Evolutionary conservation across 768 basidiomycete genomes (phyloP).

Genomic region (Lactifluus piperatus): DNA sequence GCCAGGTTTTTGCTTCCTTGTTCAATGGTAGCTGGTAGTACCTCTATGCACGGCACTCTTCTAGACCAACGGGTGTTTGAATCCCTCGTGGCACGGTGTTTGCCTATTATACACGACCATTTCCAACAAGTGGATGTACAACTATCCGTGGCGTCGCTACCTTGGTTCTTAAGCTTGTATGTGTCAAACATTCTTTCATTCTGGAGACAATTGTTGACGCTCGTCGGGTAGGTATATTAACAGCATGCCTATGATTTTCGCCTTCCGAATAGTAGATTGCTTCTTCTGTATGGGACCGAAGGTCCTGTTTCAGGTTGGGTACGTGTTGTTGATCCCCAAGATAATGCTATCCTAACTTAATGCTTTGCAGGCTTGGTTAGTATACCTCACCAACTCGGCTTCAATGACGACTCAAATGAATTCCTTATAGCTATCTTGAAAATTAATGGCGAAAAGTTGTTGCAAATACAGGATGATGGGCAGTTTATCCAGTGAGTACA

Average conservation of each 20-base stretch:
- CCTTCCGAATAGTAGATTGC: conserved; percentile 95
- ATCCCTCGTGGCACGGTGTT: conserved; percentile 77
- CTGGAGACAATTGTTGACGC: not conserved
- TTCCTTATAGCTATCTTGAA: conserved; percentile 73
- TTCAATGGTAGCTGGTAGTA: conserved; percentile 36
- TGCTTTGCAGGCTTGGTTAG: conserved; percentile 45
- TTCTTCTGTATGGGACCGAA: conserved; percentile 99
- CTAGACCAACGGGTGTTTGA: conserved; percentile 99
- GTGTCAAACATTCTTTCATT: conserved; percentile 30
- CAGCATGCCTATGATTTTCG: conserved; percentile 96
- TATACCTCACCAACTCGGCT: conserved; percentile 9
- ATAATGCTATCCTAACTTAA: not conserved
- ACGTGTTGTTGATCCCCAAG: conserved; percentile 26
- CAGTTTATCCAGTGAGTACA: conserved; percentile 76
- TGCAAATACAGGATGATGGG: conserved; percentile 94
- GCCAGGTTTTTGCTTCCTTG: conserved; percentile 4
- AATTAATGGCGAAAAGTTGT: conserved; percentile 88
- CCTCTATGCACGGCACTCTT: conserved; percentile 97
- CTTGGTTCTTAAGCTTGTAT: conserved; percentile 96
- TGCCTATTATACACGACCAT: conserved; percentile 92
- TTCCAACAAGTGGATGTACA: conserved; percentile 90
- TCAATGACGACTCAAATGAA: not conserved
- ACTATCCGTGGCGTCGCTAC: conserved; percentile 90
- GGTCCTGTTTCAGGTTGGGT: conserved; percentile 98
- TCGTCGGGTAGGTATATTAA: conserved; percentile 64